Evolutionary conservation across 1,139 yeast genomes (phyloP).

Genomic region (Pichiaceae sp.): DNA sequence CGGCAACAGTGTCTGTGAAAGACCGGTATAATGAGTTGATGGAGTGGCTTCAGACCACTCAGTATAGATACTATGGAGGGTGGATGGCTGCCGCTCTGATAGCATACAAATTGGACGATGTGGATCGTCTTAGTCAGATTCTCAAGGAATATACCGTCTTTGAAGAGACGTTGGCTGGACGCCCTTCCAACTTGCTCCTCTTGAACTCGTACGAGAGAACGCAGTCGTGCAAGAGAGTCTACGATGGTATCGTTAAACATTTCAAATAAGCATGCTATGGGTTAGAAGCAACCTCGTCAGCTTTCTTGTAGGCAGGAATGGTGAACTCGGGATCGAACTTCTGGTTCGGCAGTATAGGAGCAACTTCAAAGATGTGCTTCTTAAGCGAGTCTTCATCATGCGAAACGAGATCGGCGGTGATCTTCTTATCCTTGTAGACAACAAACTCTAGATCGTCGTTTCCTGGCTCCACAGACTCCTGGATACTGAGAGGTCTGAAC

Average conservation of each 20-base stretch:
- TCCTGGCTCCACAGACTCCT: conserved; percentile 26
- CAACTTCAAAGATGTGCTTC: conserved; percentile 49
- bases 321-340: conserved; percentile 51
- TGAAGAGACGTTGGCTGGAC: no score
- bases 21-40: conserved; percentile 2
- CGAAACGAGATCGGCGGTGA: conserved; percentile 23
- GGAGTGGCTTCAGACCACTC: conserved; percentile 6
- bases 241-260: no score
- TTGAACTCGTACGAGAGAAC: no score
- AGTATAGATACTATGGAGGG: conserved; percentile 7
- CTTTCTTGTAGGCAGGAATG: conserved; percentile 59
- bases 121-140: not conserved
- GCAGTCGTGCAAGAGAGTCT: no score
- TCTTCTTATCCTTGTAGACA: conserved; percentile 51
- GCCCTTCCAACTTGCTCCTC: no score
- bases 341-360: conserved; percentile 78
- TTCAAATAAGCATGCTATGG: no score
- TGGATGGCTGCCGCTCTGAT: conserved; percentile 6
- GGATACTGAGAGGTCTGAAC: conserved; percentile 39
- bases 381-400: conserved; percentile 35
- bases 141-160: no score
- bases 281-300: no score
- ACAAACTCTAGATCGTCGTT: conserved; percentile 50
- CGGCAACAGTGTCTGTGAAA: not conserved
- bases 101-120: not conserved